A percentile compares a stretch with the other conserved stretches of the same genome.
These are phyloP conservation scores for Colletotrichum sp. DNA, from an alignment of 2,329 filamentous ascomycete genomes.

Conservation along the genomic window DNA sequence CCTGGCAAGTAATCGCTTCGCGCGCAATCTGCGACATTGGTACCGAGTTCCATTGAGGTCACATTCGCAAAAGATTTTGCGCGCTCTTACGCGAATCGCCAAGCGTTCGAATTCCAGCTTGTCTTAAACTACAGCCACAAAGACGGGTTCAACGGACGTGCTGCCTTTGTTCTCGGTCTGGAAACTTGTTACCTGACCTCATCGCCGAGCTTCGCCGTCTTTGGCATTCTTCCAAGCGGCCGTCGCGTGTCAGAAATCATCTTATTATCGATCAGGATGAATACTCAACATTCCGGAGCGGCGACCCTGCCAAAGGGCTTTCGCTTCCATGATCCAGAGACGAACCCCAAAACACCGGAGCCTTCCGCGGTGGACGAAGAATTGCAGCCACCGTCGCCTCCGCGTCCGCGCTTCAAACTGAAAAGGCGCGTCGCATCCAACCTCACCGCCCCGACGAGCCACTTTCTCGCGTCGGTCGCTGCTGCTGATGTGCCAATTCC, in stretches of 20 bases:
- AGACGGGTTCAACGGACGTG: background rate
- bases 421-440: constrained; percentile 60
- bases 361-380: constrained; percentile 43
- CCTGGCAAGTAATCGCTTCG: background rate
- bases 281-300: constrained; percentile 49
- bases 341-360: constrained; percentile 57
- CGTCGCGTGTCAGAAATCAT: constrained; percentile 23
- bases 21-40: background rate
- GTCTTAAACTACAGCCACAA: constrained; percentile 2
- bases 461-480: constrained; percentile 71
- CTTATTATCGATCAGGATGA: constrained; percentile 39
- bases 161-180: constrained; percentile 2
- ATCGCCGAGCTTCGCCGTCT: background rate
- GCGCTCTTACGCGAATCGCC: background rate
- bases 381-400: constrained; percentile 51
- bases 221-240: background rate
- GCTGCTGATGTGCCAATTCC: constrained; percentile 69
- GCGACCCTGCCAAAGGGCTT: constrained; percentile 50
- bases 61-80: background rate
- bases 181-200: background rate
- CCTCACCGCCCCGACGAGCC: constrained; percentile 63
- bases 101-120: background rate
- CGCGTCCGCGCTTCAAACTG: constrained; percentile 58
- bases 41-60: background rate
- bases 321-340: constrained; percentile 36